These are phyloP conservation scores for Saccharomycopsis fermentans DNA, from an alignment of 805 yeast species.

Conservation along the genomic window DNA sequence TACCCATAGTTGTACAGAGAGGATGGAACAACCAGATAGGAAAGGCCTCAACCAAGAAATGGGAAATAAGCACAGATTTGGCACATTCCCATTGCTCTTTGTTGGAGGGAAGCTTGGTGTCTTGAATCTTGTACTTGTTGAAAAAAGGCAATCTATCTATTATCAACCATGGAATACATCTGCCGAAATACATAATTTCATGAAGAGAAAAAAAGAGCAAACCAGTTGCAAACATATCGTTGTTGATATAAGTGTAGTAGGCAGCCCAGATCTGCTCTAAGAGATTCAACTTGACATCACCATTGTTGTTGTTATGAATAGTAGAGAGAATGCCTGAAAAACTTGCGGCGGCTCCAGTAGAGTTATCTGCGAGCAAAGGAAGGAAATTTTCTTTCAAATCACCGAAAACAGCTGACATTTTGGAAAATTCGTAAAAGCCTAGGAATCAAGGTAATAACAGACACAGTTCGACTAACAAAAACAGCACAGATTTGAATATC, in stretches of 20 bases:
- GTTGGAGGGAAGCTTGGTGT: constrained; percentile 48
- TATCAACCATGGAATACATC: constrained; percentile 69
- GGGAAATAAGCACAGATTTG: constrained; percentile 56
- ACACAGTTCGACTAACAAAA: too few species aligned
- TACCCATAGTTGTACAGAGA: constrained; percentile 53
- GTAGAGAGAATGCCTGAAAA: background rate
- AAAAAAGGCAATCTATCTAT: constrained; percentile 63
- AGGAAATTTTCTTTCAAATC: background rate
- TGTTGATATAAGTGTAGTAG: constrained; percentile 55
- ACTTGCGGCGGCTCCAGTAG: background rate
- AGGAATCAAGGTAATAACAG: too few species aligned
- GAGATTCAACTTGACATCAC: constrained; percentile 21
- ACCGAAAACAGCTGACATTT: background rate
- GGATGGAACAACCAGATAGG: constrained; percentile 84
- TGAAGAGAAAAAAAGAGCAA: constrained; percentile 53
- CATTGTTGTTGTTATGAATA: background rate
- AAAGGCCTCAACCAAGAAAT: constrained; percentile 66
- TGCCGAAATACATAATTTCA: constrained; percentile 66
- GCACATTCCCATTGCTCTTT: constrained; percentile 74
- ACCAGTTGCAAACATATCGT: constrained; percentile 72
- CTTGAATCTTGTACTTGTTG: constrained; percentile 65
- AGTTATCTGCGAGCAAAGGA: background rate
- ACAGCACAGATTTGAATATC: too few species aligned
- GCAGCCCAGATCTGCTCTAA: constrained; percentile 61
- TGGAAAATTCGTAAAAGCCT: background rate